Percentiles rank a stretch among this genome's conserved stretches.
Conservation (phyloP, 2,329 filamentous ascomycete genomes). For the Thermochaetoides dissita region DNA sequence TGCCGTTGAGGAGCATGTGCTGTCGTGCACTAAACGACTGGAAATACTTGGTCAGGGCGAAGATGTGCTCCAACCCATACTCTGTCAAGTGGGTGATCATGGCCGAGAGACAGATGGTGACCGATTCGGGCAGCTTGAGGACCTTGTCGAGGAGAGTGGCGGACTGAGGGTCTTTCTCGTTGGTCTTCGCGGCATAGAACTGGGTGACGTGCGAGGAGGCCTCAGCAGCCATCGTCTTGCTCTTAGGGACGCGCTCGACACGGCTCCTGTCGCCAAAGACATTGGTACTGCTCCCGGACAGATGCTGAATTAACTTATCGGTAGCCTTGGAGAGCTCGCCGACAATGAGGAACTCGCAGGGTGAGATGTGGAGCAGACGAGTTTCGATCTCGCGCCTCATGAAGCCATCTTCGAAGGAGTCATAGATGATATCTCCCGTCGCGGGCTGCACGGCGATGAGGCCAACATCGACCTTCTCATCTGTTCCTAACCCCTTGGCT, state of each 20-base stretch:
- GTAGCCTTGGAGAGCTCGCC: constrained; percentile 81
- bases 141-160: constrained; percentile 70
- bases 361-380: constrained; percentile 83
- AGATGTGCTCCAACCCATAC: constrained; percentile 88
- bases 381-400: constrained; percentile 96
- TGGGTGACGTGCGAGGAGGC: constrained; percentile 78
- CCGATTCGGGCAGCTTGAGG: constrained; percentile 66
- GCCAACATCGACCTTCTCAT: constrained; percentile 86
- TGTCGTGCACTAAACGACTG: constrained; percentile 86
- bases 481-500: constrained; percentile 64
- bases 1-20: constrained; percentile 93
- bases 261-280: constrained; percentile 84
- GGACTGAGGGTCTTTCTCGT: constrained; percentile 44
- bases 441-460: constrained; percentile 89
- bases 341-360: constrained; percentile 87
- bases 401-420: constrained; percentile 92
- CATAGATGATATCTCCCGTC: constrained; percentile 91
- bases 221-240: constrained; percentile 70
- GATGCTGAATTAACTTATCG: constrained; percentile 79
- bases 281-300: constrained; percentile 79
- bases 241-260: constrained; percentile 62
- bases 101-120: constrained; percentile 82
- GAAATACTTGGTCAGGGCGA: constrained; percentile 93
- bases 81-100: constrained; percentile 92
- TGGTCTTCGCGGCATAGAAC: constrained; percentile 82